Evolutionary conservation across 352 stramenopile genomes (phyloP).

Genomic region (Phytophthora cryptogea): DNA sequence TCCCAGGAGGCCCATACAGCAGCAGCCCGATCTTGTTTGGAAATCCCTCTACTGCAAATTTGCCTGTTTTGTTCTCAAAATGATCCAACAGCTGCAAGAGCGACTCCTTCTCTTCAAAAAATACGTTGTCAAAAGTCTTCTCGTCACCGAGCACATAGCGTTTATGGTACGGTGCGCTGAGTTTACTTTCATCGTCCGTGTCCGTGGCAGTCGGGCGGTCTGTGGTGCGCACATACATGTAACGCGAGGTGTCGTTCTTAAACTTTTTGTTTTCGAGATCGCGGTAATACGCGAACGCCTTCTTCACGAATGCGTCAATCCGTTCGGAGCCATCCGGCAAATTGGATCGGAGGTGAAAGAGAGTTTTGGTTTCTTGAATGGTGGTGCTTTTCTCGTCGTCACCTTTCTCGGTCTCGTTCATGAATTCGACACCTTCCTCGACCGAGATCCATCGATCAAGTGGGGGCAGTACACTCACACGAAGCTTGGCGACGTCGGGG

Average conservation of each 20-base stretch:
- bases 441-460: constrained; percentile 45
- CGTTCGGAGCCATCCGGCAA: constrained; percentile 28
- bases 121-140: constrained; percentile 90
- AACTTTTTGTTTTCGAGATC: constrained; percentile 40
- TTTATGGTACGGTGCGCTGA: constrained; percentile 41
- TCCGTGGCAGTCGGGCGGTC: constrained; percentile 11
- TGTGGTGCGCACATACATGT: constrained; percentile 45
- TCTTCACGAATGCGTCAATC: constrained; percentile 47
- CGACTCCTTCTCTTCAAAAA: constrained; percentile 82
- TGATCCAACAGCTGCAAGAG: constrained; percentile 77
- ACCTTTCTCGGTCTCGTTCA: constrained; percentile 38
- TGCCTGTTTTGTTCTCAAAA: constrained; percentile 71
- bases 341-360: constrained; percentile 30
- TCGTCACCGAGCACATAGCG: constrained; percentile 82
- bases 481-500: constrained; percentile 38
- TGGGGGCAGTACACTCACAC: constrained; percentile 39
- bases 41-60: constrained; percentile 88
- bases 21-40: constrained; percentile 90
- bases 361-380: constrained; percentile 28
- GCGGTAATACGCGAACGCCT: constrained; percentile 42
- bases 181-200: constrained; percentile 19
- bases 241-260: constrained; percentile 44
- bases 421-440: constrained; percentile 44
- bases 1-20: constrained; percentile 85
- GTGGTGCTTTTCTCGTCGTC: constrained; percentile 24